Evolutionary conservation across 2,329 filamentous ascomycete species (phyloP), one percentile per base, ranked within the genome.

Genomic region (Pestalotiopsis sp.): DNA sequence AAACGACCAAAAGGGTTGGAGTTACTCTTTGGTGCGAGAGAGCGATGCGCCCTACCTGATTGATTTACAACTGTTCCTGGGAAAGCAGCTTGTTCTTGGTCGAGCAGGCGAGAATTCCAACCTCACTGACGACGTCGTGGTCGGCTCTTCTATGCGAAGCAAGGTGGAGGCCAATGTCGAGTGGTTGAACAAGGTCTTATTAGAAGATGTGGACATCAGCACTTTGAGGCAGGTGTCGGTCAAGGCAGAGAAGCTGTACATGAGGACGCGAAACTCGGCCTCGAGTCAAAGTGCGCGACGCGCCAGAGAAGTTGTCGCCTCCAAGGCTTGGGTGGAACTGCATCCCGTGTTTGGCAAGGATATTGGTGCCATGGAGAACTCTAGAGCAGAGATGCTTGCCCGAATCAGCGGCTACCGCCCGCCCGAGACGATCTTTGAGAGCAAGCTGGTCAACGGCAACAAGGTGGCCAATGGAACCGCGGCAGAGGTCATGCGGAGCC

Each of bases 211-310:
- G 48, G 96, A 99, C 77, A 84, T 99, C 55, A 82, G 81, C 14
- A 82, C 86, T 1, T 86, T 98, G 69, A 89, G 91, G 24, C 83
- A 82, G 11, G 95, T 99, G 6, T 90, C 94, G 0, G 84, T 82
- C 24, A 97, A 98, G 78, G 97, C 95, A 70, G 95, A 99, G 80
- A 97, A 93, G 79, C 89, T 98, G 14, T 99, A 99, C 76, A 85
- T 94, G 73, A 92, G 91, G 74, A 98, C 96, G 0, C 89, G 95
- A 48, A 96, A 97, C 75, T 91, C 94, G 6, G 96, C 97, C 4
- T 97, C 95, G 1, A 89, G 86, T 58, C 93, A 98, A 79, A 98
- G 94, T 77, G 95, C 94, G 7, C 97, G 95, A 79, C 87, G 96
- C 48, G 88, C 94, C 2, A 94, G 95, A 74, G 89, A 94, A 70